These are phyloP conservation scores for Durusdinium trenchii DNA, from an alignment of 73 alveolate species.

Conservation along the genomic window DNA sequence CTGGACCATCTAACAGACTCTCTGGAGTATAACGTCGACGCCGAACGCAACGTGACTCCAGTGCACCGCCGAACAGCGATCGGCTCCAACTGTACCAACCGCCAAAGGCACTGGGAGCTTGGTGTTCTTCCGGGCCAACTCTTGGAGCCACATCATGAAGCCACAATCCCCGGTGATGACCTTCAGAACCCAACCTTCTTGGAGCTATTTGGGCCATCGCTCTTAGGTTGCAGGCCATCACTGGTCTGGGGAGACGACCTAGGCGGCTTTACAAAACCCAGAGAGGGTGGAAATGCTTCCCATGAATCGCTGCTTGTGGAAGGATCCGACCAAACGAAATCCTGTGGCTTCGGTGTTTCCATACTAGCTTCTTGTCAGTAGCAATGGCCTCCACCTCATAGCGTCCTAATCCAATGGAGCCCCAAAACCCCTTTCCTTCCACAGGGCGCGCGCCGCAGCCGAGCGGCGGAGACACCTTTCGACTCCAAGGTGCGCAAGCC, in stretches of 20 bases:
- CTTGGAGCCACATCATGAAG: constrained; percentile 62
- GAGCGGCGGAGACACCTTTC: constrained; percentile 63
- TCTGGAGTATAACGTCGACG: too few species aligned
- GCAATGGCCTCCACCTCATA: background rate
- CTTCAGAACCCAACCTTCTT: background rate
- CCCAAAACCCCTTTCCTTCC: too few species aligned
- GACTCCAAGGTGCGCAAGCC: constrained; percentile 15
- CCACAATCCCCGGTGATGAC: constrained; percentile 92
- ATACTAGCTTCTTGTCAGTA: background rate
- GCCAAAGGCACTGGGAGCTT: constrained; percentile 36
- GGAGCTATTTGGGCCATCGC: too few species aligned
- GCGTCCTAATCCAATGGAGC: background rate
- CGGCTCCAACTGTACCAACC: background rate
- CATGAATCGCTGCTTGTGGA: background rate
- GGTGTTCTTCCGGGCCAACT: constrained; percentile 56
- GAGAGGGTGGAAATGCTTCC: too few species aligned
- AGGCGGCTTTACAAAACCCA: too few species aligned
- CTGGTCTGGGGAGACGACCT: too few species aligned
- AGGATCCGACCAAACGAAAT: background rate
- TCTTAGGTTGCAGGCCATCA: too few species aligned
- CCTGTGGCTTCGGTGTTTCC: background rate
- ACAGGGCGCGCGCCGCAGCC: background rate
- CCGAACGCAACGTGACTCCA: too few species aligned
- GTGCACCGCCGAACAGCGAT: background rate
- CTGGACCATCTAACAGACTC: too few species aligned